Evolutionary conservation across 192 early-diverging fungal genomes (phyloP).

Genomic region (Coemansia sp.): DNA sequence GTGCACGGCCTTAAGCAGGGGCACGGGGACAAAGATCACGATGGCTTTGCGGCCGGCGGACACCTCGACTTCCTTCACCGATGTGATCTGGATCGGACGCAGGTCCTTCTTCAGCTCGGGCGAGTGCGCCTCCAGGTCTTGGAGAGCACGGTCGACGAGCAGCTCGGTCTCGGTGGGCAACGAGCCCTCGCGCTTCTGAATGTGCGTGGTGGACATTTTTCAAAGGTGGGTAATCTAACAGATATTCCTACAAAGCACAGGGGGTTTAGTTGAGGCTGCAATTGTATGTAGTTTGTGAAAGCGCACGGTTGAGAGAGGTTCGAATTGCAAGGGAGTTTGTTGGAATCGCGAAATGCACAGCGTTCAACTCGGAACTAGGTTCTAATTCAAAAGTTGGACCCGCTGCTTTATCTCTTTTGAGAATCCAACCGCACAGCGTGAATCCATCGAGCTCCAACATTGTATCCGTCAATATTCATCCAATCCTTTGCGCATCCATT

Average conservation of each 20-base stretch:
- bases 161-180: slow-evolving; percentile 82
- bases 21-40: slow-evolving; percentile 96
- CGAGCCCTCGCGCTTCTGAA: slow-evolving; percentile 55
- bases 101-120: slow-evolving; percentile 97
- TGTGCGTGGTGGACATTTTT: slow-evolving; percentile 54
- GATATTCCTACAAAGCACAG: neutral
- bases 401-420: neutral
- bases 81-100: slow-evolving; percentile 88
- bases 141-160: slow-evolving; percentile 92
- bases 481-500: neutral
- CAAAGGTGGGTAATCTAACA: neutral
- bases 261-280: neutral
- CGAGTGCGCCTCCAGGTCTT: slow-evolving; percentile 94
- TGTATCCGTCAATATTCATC: neutral
- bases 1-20: slow-evolving; percentile 90
- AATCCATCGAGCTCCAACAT: neutral
- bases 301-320: too few species aligned
- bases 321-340: too few species aligned
- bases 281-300: neutral
- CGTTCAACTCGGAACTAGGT: neutral
- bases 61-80: slow-evolving; percentile 96
- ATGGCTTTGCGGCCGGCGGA: slow-evolving; percentile 95
- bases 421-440: neutral
- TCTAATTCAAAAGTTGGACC: too few species aligned
- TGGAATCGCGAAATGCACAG: too few species aligned